These are phyloP conservation scores for Trametes cingulata DNA, from an alignment of 768 basidiomycete species.

Conservation along the genomic window DNA sequence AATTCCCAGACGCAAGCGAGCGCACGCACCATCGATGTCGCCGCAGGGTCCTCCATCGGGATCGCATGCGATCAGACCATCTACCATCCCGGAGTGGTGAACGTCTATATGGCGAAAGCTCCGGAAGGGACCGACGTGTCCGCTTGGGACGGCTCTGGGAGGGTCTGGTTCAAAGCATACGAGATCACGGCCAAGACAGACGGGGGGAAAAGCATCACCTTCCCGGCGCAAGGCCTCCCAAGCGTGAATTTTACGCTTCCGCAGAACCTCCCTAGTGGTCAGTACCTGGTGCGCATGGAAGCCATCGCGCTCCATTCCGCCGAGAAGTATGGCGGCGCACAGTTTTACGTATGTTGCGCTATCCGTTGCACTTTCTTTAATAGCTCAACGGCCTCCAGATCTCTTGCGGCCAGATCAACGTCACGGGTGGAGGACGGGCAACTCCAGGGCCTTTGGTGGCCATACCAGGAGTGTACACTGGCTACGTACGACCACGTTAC, in stretches of 20 bases:
- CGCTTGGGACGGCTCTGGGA: constrained; percentile 41
- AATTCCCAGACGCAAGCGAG: constrained; percentile 26
- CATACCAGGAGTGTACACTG: constrained; percentile 38
- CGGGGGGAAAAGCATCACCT: constrained; percentile 20
- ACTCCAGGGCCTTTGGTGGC: constrained; percentile 36
- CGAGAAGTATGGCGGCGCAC: constrained; percentile 30
- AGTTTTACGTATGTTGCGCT: constrained; percentile 29
- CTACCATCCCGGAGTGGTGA: constrained; percentile 32
- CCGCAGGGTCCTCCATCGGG: constrained; percentile 32
- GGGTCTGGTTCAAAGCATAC: constrained; percentile 46
- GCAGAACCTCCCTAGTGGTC: constrained; percentile 32
- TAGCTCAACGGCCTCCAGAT: constrained; percentile 10
- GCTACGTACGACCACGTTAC: constrained; percentile 9
- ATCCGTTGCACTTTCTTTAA: too few relatives aligned
- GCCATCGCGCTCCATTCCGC: constrained; percentile 34
- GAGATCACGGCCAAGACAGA: constrained; percentile 32
- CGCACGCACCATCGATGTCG: constrained; percentile 29
- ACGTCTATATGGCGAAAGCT: constrained; percentile 35
- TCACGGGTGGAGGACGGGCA: constrained; percentile 35
- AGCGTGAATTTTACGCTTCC: constrained; percentile 36
- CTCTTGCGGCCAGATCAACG: constrained; percentile 37
- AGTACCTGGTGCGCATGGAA: constrained; percentile 37
- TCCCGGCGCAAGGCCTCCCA: constrained; percentile 17
- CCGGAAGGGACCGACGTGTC: constrained; percentile 28
- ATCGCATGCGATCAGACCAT: constrained; percentile 30